Evolutionary conservation across 495 filamentous ascomycete genomes (phyloP).

Genomic region (Xylaria curta): DNA sequence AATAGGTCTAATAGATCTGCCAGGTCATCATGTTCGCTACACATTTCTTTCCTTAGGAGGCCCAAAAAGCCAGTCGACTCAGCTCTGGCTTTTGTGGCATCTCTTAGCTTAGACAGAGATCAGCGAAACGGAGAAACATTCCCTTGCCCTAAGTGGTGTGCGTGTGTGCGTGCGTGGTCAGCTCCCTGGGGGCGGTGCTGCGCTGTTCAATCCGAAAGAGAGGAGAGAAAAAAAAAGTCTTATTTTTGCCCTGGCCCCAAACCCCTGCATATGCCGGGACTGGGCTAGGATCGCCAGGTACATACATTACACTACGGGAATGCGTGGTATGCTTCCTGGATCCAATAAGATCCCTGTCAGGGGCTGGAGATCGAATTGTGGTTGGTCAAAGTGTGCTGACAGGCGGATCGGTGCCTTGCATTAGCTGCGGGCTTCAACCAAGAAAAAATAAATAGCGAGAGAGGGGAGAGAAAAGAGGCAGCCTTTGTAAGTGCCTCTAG

Average conservation of each 20-base stretch:
- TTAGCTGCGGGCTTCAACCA: conserved; percentile 18
- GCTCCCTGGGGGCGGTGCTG: conserved; percentile 23
- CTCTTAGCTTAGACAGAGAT: background rate
- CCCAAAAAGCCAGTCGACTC: conserved; percentile 12
- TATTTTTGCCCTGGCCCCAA: conserved; percentile 12
- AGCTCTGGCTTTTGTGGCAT: conserved; percentile 15
- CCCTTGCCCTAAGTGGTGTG: background rate
- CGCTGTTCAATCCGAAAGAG: conserved; percentile 15
- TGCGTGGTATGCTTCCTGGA: conserved; percentile 12
- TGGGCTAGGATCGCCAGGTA: conserved; percentile 23
- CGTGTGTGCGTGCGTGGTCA: conserved; percentile 1
- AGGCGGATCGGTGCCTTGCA: conserved; percentile 29
- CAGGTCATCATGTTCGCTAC: background rate
- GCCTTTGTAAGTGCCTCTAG: background rate
- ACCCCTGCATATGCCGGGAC: conserved; percentile 26
- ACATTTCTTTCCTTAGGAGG: background rate
- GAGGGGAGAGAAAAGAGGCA: background rate
- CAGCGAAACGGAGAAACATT: background rate
- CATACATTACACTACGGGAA: conserved; percentile 6
- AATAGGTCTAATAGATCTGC: background rate
- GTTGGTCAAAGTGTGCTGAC: conserved; percentile 22
- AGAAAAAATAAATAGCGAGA: conserved; percentile 11
- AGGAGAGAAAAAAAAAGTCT: background rate
- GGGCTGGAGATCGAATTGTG: background rate
- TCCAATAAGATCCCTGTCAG: conserved; percentile 8